Base-by-base conservation (phyloP, 1,139 yeast genomes). In the Geotrichum macrosporum region DNA sequence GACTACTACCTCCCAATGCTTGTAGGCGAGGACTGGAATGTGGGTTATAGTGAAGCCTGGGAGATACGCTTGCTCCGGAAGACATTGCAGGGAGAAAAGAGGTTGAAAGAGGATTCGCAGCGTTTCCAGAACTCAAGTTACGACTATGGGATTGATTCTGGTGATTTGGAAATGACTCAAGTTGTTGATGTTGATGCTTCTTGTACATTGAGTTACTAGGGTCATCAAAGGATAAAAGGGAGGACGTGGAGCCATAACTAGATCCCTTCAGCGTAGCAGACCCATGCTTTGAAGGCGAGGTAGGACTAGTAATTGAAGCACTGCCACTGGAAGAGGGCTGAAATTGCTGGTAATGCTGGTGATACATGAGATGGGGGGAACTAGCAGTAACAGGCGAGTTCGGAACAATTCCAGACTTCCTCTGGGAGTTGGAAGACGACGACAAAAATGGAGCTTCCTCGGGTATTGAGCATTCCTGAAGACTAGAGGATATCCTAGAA, bases 21-120 rank as follows among this genome's bases (percentile, higher is more conserved):
- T 62, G 49, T 50, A 42, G 44, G 12, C 44, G 34, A 13, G 46
- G 48, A 21, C 46, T 41, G 10, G 47, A 19, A 26, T 41, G 51
- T n/a, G 44, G 44, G 33, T 44, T 41, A 42, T 40, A 44, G 43
- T 40, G 44, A 1, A 44, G 41, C 16, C 42, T 15, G 24, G 30
- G 36, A n/a, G n/a, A n/a, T n/a, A n/a, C n/a, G 30, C 24, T 26
- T 9, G 15, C 32, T 10, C 5, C 15, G 38, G 41, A 24, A 21
- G 33, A 24, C 31, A 27, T 35, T 21, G 44, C 33, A 26, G 33
- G 43, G 26, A 35, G 27, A 15, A 37, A 22, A 29, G 40, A 19
- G n/a, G 42, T 38, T 9, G 33, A 47, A 13, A 20, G 41, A 18
- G 31, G 31, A n/a, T 15, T 41, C 13, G 34, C 38, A 20, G n/a